These are phyloP conservation scores for Rhodotorula sp. DNA, from an alignment of 1,284 basidiomycete species.

Conservation along the genomic window DNA sequence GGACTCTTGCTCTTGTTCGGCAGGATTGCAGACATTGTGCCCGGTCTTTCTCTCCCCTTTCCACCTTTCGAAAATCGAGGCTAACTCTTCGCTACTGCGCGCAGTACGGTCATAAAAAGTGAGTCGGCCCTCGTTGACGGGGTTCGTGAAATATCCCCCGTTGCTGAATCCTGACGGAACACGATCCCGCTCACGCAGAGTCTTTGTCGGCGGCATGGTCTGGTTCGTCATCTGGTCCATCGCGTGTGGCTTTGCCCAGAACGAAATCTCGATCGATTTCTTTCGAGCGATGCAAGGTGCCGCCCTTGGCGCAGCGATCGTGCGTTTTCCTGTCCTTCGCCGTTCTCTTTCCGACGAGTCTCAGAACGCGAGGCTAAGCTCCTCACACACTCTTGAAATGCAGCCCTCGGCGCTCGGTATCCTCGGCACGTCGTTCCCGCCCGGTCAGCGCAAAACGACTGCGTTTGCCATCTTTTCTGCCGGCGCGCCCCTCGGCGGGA, in stretches of 20 bases:
- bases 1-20: conserved; percentile 64
- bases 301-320: conserved; percentile 22
- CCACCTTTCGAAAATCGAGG: too few species aligned
- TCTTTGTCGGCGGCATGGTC: conserved; percentile 44
- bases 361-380: not conserved
- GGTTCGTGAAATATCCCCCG: too few species aligned
- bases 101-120: conserved; percentile 23
- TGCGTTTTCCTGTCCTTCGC: not conserved
- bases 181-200: not conserved
- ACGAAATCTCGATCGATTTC: conserved; percentile 45
- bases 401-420: conserved; percentile 44
- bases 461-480: conserved; percentile 51
- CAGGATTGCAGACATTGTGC: conserved; percentile 64
- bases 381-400: too few species aligned
- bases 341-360: not conserved
- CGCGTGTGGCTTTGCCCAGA: conserved; percentile 45
- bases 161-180: too few species aligned
- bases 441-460: conserved; percentile 46
- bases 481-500: conserved; percentile 74
- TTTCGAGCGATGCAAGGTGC: conserved; percentile 43
- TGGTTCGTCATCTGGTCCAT: conserved; percentile 47
- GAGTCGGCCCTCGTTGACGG: too few species aligned
- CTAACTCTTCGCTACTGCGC: too few species aligned
- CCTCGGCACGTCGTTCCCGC: conserved; percentile 45
- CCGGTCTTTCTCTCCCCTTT: not conserved